A percentile compares a stretch with the other conserved stretches of the same genome.
phyloP scores from a whole-genome alignment of 108 stramenopile genomes.

The Epithemia pelagica region DNA sequence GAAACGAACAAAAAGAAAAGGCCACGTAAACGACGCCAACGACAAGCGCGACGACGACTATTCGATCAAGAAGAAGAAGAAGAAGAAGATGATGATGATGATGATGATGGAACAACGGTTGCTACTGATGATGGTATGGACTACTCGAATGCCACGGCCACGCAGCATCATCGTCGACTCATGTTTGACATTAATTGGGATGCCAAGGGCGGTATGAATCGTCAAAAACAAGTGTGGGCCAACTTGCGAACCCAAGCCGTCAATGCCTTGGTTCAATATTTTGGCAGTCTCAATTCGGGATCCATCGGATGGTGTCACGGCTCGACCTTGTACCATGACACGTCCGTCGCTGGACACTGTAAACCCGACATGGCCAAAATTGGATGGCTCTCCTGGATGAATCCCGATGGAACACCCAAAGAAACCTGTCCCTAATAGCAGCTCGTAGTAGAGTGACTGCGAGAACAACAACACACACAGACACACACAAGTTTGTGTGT shows the following conservation, averaged over 20 bases:
- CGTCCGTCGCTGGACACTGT: slow-evolving; percentile 12
- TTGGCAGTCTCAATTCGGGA: slow-evolving; percentile 77
- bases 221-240: slow-evolving; percentile 60
- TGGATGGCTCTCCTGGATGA: slow-evolving; percentile 49
- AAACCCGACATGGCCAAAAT: slow-evolving; percentile 36
- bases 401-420: slow-evolving; percentile 24
- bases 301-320: slow-evolving; percentile 82
- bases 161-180: not conserved
- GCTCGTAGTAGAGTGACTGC: too few species aligned
- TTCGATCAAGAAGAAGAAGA: not conserved
- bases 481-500: too few species aligned
- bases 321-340: slow-evolving; percentile 22
- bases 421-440: slow-evolving; percentile 33
- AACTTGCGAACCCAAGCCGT: slow-evolving; percentile 61
- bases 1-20: slow-evolving; percentile 9
- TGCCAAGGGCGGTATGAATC: slow-evolving; percentile 13
- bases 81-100: slow-evolving; percentile 3
- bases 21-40: not conserved
- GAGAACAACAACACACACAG: too few species aligned
- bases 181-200: slow-evolving; percentile 37
- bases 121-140: not conserved
- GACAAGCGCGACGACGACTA: not conserved
- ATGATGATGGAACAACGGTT: not conserved
- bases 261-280: slow-evolving; percentile 72
- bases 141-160: not conserved